Evolutionary conservation across 2,329 filamentous ascomycete species (phyloP), one percentile per base, ranked within the genome.

Genomic region (Xylariaceae sp.): DNA sequence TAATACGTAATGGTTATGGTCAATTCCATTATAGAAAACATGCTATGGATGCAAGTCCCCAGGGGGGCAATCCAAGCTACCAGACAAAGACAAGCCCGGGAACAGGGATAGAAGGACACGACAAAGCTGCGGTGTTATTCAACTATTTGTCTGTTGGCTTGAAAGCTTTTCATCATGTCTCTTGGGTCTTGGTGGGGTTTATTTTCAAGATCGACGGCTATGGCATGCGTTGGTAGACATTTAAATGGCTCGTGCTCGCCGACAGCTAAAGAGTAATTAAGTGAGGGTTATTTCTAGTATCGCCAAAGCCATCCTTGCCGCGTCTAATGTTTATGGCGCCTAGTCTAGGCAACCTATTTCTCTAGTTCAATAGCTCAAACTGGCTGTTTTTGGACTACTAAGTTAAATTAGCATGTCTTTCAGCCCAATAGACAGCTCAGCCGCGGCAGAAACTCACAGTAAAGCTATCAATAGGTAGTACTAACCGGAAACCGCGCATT

Each of bases 1-100:
- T 10, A 15, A 42, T 52, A 43, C 44, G 49, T 49, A 53, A 52
- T 45, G 27, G n/a, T 41, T 49, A 41, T 15, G n/a, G n/a, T n/a
- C n/a, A n/a, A n/a, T n/a, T n/a, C n/a, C n/a, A n/a, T n/a, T 21
- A 24, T 29, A 10, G n/a, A 26, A 20, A 35, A n/a, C 4, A 3
- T 35, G 13, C 53, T 47, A 20, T 21, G 10, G 15, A 35, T 36
- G n/a, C n/a, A n/a, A n/a, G n/a, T n/a, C n/a, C n/a, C n/a, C n/a
- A 37, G 16, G 8, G 18, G 15, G 11, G 15, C 10, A 29, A 36
- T 37, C 18, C 35, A 27, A 33, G 36, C n/a, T n/a, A n/a, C n/a
- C n/a, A n/a, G n/a, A n/a, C n/a, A n/a, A n/a, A n/a, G n/a, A n/a
- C 20, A 35, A 33, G 35, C 13, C 29, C 46, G n/a, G 16, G 36